Base-by-base conservation (phyloP, 2,329 filamentous ascomycete species). In the Eutypa lata region DNA sequence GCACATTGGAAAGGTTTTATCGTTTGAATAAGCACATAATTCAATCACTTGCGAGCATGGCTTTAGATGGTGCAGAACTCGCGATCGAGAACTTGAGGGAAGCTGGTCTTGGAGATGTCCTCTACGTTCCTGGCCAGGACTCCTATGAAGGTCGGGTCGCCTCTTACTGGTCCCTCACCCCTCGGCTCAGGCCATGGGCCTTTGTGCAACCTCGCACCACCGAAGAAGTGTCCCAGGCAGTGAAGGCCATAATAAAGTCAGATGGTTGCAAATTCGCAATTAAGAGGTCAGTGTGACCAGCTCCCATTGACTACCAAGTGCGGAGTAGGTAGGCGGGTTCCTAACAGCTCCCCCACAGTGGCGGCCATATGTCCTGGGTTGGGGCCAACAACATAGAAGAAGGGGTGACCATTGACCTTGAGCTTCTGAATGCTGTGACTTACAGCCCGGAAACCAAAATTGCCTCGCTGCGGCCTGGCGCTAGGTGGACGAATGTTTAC, bases 121-220 rank as follows among this genome's bases (percentile, higher is more conserved):
- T 50, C 14, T 21, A 44, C 22, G 38, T 46, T 8, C 28, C 49
- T 33, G 40, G 10, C 16, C 24, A 50, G 26, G 26, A 42, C 2
- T 24, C 24, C 7, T 50, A 50, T 19, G 22, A 26, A 24, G 19
- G n/a, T 26, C 49, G 49, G 14, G 35, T 26, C 24, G 49, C 28
- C 18, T 35, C 38, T 4, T 50, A 50, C 18, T 46, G 49, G 49
- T 46, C 49, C 3, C 42, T 50, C 42, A 33, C 38, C 11, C 26
- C 42, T 3, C 49, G 31, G 13, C 42, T 50, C 10, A 21, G 14
- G 14, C 42, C 49, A 18, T 50, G 49, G 49, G 49, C 49, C 19
- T 44, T 50, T 16, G 49, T 46, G 26, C 42, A 46, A 18, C 49
- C 49, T 16, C 49, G 49, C 7, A 45, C 13, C 4, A 46, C 49